Base-by-base conservation (phyloP, 768 basidiomycete species). In the Kwoniella mangroviensis region DNA sequence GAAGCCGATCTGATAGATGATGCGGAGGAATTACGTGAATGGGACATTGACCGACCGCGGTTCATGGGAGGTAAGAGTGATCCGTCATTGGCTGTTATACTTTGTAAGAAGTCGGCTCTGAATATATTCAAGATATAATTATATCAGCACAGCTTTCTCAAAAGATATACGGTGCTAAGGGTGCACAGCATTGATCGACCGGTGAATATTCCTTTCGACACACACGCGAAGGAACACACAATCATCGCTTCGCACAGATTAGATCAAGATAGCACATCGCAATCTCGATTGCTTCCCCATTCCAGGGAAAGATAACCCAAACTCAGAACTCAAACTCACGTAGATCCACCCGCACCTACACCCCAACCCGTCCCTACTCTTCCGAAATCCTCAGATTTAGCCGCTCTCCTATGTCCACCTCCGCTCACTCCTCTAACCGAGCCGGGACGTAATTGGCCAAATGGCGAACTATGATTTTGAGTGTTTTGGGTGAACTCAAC, bases 351-450 rank as follows among this genome's bases (percentile, higher is more conserved):
- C 10, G 63, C 66, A 54, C 77, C 79, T 2, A 80, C 67, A 24
- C 79, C 79, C 77, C 77, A 80, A 17, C 62, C 62, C 42, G 73
- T 69, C 4, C 73, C 72, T 3, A 34, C 43, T 42, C 74, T 62
- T 13, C 79, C 77, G 11, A 90, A 84, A 75, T 91, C 91, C 80
- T 91, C 90, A 51, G 88, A 89, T 71, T 89, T 88, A 41, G 86
- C 87, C 21, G 85, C 85, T 17, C 90, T 85, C 73, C 85, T 84
- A 62, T 87, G 87, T 15, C 83, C 79, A 9, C 84, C 83, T 7
- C 49, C 56, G 42, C 55, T 57, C 5, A 72, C 49, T 15, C 79
- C 71, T 43, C 77, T 63, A n/a, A 76, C 53, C 40, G 52, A 42
- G 6, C 73, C 59, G 2, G 64, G 56, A 21, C 59, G 42, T 22